These are phyloP conservation scores for Albatrellus sp. DNA, from an alignment of 1,284 basidiomycete species.

Conservation along the genomic window DNA sequence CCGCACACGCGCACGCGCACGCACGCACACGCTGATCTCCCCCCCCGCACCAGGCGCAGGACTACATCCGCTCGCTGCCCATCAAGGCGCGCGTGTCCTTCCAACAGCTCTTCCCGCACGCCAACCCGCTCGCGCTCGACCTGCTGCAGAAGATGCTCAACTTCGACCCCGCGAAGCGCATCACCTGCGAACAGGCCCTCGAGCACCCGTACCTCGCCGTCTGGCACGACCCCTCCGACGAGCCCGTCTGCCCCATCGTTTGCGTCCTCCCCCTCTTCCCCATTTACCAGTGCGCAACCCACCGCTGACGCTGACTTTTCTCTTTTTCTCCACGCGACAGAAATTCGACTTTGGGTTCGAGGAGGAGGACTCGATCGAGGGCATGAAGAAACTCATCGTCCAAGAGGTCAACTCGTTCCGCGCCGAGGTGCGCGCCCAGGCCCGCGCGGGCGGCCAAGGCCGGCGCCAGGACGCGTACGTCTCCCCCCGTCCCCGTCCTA, in stretches of 20 bases:
- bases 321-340: constrained; percentile 31
- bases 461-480: constrained; percentile 61
- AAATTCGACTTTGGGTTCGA: constrained; percentile 99
- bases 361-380: constrained; percentile 90
- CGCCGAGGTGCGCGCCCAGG: constrained; percentile 70
- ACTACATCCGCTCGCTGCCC: constrained; percentile 95
- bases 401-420: constrained; percentile 90
- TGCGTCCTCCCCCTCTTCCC: constrained; percentile 5
- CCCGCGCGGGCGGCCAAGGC: constrained; percentile 54
- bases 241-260: constrained; percentile 49
- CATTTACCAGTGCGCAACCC: no score
- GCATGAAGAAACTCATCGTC: constrained; percentile 94
- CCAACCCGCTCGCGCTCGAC: constrained; percentile 90
- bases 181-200: constrained; percentile 91
- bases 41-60: no score
- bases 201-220: constrained; percentile 90
- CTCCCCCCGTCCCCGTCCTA: not conserved
- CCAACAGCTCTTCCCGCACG: constrained; percentile 82
- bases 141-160: constrained; percentile 85
- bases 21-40: no score
- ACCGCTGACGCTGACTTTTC: no score
- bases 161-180: constrained; percentile 93
- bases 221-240: constrained; percentile 92
- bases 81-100: constrained; percentile 94
- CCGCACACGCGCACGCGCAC: constrained; percentile 4